Percentiles rank a stretch among this genome's conserved stretches.
Evolutionary conservation across 768 basidiomycete genomes (phyloP).

Genomic region (Suillus clintonianus): DNA sequence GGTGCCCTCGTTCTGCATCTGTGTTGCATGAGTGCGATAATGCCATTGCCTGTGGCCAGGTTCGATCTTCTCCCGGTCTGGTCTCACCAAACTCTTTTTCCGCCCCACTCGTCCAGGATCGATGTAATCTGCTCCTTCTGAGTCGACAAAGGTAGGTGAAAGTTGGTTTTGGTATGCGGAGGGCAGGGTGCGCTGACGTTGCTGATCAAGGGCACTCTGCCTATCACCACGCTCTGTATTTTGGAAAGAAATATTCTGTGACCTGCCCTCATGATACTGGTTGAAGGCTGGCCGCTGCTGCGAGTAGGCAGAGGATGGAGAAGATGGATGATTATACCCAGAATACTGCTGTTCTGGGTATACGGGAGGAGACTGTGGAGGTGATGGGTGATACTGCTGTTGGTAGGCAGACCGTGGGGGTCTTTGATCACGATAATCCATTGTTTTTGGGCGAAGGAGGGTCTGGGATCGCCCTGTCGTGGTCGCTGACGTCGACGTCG

Average conservation of each 20-base stretch:
- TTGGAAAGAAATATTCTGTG: slow-evolving; percentile 66
- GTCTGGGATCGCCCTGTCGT: neutral
- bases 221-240: slow-evolving; percentile 71
- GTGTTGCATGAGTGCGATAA: slow-evolving; percentile 85
- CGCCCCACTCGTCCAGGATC: slow-evolving; percentile 61
- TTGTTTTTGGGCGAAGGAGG: slow-evolving; percentile 12
- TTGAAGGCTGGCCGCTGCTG: slow-evolving; percentile 11
- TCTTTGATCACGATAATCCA: slow-evolving; percentile 46
- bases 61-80: slow-evolving; percentile 96
- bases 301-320: slow-evolving; percentile 18
- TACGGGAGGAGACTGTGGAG: slow-evolving; percentile 37
- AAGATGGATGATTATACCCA: slow-evolving; percentile 17
- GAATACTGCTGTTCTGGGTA: slow-evolving; percentile 33
- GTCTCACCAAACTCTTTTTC: slow-evolving; percentile 90
- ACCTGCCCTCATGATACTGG: slow-evolving; percentile 28
- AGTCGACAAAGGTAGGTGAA: slow-evolving; percentile 40
- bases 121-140: slow-evolving; percentile 34
- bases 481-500: neutral
- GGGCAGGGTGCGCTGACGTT: slow-evolving; percentile 47
- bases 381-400: slow-evolving; percentile 40
- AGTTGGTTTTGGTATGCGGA: slow-evolving; percentile 48
- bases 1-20: slow-evolving; percentile 68
- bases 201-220: slow-evolving; percentile 54
- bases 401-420: slow-evolving; percentile 60
- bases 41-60: slow-evolving; percentile 93